Conservation (phyloP, 2,329 filamentous ascomycete genomes). For the Penicillium sumatraense region DNA sequence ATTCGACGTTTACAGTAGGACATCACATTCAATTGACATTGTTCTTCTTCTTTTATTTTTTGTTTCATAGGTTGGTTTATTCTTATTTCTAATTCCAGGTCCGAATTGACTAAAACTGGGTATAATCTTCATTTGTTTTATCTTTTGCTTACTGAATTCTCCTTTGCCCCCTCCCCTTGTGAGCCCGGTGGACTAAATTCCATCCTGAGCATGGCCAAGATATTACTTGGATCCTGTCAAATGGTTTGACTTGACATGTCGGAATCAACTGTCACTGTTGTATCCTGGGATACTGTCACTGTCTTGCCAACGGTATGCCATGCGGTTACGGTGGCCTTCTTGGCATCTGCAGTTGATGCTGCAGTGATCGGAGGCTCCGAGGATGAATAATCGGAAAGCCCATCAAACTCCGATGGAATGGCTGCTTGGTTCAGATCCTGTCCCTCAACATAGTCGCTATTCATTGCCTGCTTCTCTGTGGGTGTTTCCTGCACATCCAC, state of each 20-base stretch:
- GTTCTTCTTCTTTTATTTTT: neutral
- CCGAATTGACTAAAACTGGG: too few species aligned
- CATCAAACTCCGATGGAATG: slow-evolving; percentile 43
- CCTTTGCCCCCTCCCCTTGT: too few species aligned
- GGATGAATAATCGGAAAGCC: slow-evolving; percentile 25
- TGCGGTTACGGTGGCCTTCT: slow-evolving; percentile 28
- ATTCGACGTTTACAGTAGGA: neutral
- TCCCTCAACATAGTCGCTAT: slow-evolving; percentile 31
- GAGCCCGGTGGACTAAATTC: too few species aligned
- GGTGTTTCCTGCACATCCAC: slow-evolving; percentile 44
- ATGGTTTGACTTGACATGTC: slow-evolving; percentile 3
- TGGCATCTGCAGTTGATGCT: slow-evolving; percentile 1
- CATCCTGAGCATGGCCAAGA: too few species aligned
- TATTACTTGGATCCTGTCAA: too few species aligned
- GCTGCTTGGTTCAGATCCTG: slow-evolving; percentile 46
- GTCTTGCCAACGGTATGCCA: slow-evolving; percentile 31
- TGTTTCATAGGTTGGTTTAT: too few species aligned
- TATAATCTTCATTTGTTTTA: too few species aligned
- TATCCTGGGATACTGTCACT: slow-evolving; percentile 27
- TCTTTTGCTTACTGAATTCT: too few species aligned
- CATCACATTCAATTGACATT: neutral
- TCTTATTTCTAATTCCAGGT: too few species aligned
- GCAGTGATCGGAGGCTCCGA: slow-evolving; percentile 10
- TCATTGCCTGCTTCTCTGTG: slow-evolving; percentile 15
- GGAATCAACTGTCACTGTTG: slow-evolving; percentile 19